Evolutionary conservation across 2,329 filamentous ascomycete species (phyloP), one percentile per base, ranked within the genome.

Genomic region (Trichoderma sp.): DNA sequence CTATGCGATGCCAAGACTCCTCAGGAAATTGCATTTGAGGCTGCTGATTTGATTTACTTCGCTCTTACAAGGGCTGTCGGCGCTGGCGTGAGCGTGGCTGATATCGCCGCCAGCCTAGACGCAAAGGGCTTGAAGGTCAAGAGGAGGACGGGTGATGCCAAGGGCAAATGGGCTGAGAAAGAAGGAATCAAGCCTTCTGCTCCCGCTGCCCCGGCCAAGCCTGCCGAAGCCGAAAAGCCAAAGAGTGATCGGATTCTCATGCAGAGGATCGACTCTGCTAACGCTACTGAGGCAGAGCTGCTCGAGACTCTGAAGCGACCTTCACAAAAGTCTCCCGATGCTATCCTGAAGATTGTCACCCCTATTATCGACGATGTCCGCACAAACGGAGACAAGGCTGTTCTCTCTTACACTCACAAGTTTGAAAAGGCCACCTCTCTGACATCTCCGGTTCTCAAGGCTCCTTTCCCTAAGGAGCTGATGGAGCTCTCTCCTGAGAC

Each of bases 121-220:
- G 91, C 93, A 62, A 99, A 99, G 89, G 95, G 92, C 80, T 85
- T 97, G 76, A 98, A 98, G 85, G 93, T 98, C 67, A 97, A 97
- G 87, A 89, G 96, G 78, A 91, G 96, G 81, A 92, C 92, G 76
- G 96, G 96, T 12, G 94, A 99, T 79, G 96, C 96, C 6, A 99
- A 99, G 86, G 93, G 92, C 28, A 93, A 93, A 75, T 98, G 95
- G 91, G 93, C 92, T 6, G 91, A 93, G 76, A 95, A 95, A 83
- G 91, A 93, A 78, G 92, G 92, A 30, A 90, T 95, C 77, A 82
- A 82, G 74, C 64, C 68, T 12, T 68, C 71, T 57, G 81, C 80
- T 3, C 80, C 81, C 23, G 80, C 79, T 32, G 77, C 80, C 43
- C 76, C 81, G 4, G 76, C 80, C 7, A 81, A 82, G 72, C 76